A percentile compares a stretch with the other conserved stretches of the same genome.
phyloP scores from a whole-genome alignment of 345 rosid genomes.

The Gossypium bickii region DNA sequence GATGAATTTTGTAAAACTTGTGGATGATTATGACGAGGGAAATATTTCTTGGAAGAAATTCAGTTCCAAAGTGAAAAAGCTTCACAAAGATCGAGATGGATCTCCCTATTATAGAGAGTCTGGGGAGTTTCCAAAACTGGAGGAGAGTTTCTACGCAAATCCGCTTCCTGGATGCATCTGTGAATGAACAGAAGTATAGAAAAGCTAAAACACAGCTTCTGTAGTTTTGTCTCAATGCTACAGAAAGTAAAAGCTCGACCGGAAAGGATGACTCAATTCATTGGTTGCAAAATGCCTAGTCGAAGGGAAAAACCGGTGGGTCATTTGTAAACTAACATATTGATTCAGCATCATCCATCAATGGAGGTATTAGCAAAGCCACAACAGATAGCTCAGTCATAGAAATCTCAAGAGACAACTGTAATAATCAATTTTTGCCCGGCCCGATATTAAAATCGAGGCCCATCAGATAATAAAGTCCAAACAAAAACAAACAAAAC shows the following conservation, averaged over 20 bases:
- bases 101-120: conserved; percentile 68
- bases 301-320: neutral
- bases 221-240: conserved; percentile 13
- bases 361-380: neutral
- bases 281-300: neutral
- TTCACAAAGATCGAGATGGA: conserved; percentile 67
- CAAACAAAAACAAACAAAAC: too few relatives aligned
- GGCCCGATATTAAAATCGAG: too few relatives aligned
- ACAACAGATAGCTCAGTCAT: neutral
- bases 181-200: conserved; percentile 30
- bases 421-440: too few relatives aligned
- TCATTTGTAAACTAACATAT: neutral
- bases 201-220: conserved; percentile 15
- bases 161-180: conserved; percentile 92
- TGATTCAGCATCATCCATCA: neutral
- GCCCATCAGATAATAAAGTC: too few relatives aligned
- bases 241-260: conserved; percentile 12
- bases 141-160: conserved; percentile 87
- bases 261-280: conserved; percentile 6
- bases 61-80: conserved; percentile 75
- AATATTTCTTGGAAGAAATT: conserved; percentile 79
- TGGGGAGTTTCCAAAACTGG: conserved; percentile 82
- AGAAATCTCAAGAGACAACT: conserved; percentile 1
- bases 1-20: conserved; percentile 77
- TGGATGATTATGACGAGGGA: conserved; percentile 74